phyloP scores from a whole-genome alignment of 176 grass and related monocot species.

The Aegilops umbellulata region DNA sequence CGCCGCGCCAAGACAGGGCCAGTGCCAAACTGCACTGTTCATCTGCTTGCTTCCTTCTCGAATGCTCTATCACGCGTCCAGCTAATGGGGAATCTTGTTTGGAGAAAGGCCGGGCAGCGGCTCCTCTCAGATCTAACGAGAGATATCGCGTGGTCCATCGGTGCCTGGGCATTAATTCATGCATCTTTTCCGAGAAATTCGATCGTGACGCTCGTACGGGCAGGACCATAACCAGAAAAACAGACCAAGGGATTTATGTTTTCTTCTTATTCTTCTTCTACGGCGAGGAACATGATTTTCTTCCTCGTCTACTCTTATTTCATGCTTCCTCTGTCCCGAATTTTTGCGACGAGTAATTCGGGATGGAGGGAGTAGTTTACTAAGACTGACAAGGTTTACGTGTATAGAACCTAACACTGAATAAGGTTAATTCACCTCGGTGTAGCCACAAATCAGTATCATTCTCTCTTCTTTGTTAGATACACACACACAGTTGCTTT shows the following conservation, averaged over 20 bases:
- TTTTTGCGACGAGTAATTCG: too few species aligned
- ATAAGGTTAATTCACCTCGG: too few species aligned
- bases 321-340: too few species aligned
- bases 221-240: background rate
- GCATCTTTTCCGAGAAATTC: background rate
- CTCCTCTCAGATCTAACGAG: background rate
- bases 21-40: background rate
- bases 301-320: too few species aligned
- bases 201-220: background rate
- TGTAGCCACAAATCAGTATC: too few species aligned
- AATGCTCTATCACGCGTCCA: background rate
- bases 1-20: background rate
- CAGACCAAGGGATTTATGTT: accelerated
- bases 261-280: background rate
- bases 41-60: background rate
- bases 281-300: too few species aligned
- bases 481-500: too few species aligned
- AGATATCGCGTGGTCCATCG: background rate
- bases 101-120: background rate
- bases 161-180: background rate
- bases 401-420: too few species aligned
- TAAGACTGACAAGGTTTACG: too few species aligned
- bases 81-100: background rate
- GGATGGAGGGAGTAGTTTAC: too few species aligned
- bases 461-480: too few species aligned